Evolutionary conservation across 2,329 filamentous ascomycete genomes (phyloP).

Genomic region (Pseudogymnoascus sp.): DNA sequence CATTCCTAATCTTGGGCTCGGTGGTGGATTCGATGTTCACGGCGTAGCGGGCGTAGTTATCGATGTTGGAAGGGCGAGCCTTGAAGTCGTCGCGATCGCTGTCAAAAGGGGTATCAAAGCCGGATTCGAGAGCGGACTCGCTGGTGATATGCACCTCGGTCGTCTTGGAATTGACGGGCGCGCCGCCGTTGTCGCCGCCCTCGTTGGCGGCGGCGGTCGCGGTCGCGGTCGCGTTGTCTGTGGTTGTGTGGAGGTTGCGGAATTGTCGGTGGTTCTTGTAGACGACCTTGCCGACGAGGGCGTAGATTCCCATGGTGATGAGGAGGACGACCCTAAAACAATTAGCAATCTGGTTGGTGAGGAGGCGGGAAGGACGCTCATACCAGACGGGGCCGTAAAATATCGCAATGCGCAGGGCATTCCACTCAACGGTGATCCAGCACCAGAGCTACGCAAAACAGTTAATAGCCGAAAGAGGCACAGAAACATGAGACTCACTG

Average conservation of each 20-base stretch:
- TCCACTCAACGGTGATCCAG: constrained; percentile 63
- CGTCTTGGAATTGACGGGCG: constrained; percentile 36
- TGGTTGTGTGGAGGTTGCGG: constrained; percentile 42
- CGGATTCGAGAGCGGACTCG: constrained; percentile 35
- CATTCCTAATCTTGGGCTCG: neutral
- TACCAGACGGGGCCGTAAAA: constrained; percentile 70
- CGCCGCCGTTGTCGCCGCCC: neutral
- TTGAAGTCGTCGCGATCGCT: constrained; percentile 6
- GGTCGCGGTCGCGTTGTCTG: constrained; percentile 35
- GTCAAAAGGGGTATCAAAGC: constrained; percentile 15
- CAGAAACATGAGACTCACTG: constrained; percentile 34
- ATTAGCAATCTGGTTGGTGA: constrained; percentile 18
- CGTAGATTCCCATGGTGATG: constrained; percentile 57
- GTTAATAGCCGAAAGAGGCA: constrained; percentile 26
- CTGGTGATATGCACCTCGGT: constrained; percentile 56
- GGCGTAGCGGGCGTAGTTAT: constrained; percentile 14
- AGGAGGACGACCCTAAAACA: constrained; percentile 48
- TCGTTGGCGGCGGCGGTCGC: constrained; percentile 8
- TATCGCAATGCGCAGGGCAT: constrained; percentile 63
- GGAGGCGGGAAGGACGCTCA: constrained; percentile 17
- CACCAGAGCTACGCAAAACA: constrained; percentile 65
- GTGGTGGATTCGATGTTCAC: constrained; percentile 6
- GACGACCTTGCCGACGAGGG: constrained; percentile 57
- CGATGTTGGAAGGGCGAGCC: neutral
- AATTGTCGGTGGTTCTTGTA: constrained; percentile 59